Conservation (phyloP, 2,329 filamentous ascomycete species). For the Ceratocystis alfenasii region DNA sequence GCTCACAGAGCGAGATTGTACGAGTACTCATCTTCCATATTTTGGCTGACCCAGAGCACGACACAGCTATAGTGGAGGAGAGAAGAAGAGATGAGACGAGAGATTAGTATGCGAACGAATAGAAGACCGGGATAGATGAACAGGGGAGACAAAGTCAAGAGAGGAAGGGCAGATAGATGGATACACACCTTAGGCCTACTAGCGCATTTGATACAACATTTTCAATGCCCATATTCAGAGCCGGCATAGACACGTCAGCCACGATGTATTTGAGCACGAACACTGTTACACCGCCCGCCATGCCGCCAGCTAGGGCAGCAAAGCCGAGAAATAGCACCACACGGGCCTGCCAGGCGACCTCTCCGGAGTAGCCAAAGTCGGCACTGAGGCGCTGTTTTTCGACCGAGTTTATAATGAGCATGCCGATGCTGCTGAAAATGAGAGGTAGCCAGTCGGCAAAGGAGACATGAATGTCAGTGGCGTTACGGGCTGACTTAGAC, state of each 20-base stretch:
- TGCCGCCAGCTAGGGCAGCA: slow-evolving; percentile 51
- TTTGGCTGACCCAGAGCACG: slow-evolving; percentile 57
- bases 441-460: slow-evolving; percentile 61
- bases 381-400: slow-evolving; percentile 53
- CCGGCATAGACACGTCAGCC: slow-evolving; percentile 45
- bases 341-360: slow-evolving; percentile 56
- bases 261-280: slow-evolving; percentile 55
- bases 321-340: slow-evolving; percentile 57
- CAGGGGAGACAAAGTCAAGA: not conserved
- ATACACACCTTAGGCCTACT: slow-evolving; percentile 46
- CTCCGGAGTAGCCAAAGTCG: slow-evolving; percentile 51
- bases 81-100: not conserved
- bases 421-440: slow-evolving; percentile 53
- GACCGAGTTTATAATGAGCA: slow-evolving; percentile 60
- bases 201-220: slow-evolving; percentile 54
- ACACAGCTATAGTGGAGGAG: slow-evolving; percentile 38
- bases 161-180: slow-evolving; percentile 6
- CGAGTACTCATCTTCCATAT: slow-evolving; percentile 61
- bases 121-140: no score
- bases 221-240: slow-evolving; percentile 52
- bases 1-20: slow-evolving; percentile 51
- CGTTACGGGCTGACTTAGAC: slow-evolving; percentile 50
- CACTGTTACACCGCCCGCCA: slow-evolving; percentile 57
- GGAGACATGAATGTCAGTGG: slow-evolving; percentile 47
- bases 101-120: not conserved